Conservation (phyloP, 306 rosid genomes). For the Sesbania bispinosa region DNA sequence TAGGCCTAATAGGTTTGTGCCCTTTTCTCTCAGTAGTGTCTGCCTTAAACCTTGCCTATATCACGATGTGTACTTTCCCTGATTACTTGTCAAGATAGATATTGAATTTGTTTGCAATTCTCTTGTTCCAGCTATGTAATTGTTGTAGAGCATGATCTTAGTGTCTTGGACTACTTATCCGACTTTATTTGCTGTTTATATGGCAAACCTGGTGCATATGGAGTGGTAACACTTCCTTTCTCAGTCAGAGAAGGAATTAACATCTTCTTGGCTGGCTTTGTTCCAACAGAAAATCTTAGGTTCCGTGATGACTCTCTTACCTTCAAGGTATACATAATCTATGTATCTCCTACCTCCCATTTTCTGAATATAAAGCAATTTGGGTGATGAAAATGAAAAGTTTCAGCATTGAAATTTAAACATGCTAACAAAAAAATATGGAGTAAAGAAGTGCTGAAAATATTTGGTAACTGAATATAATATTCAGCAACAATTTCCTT, state of each 20-base stretch:
- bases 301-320: constrained; percentile 91
- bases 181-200: too few relatives aligned
- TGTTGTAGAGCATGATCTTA: constrained; percentile 98
- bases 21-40: background rate
- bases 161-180: constrained; percentile 95
- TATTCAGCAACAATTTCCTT: background rate
- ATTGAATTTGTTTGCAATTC: constrained; percentile 8
- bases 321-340: constrained; percentile 60
- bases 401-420: background rate
- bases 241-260: constrained; percentile 99
- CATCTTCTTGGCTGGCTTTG: constrained; percentile 95
- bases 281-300: constrained; percentile 95
- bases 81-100: too few relatives aligned
- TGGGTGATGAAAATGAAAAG: constrained; percentile 2
- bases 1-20: constrained; percentile 76
- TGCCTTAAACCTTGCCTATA: background rate
- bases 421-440: background rate
- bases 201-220: constrained; percentile 99
- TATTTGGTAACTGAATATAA: background rate
- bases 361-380: background rate
- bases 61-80: too few relatives aligned
- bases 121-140: constrained; percentile 80
- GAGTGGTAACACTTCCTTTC: constrained; percentile 98
- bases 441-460: background rate
- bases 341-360: background rate